phyloP scores from a whole-genome alignment of 2,329 filamentous ascomycete genomes.

The Colletotrichum lini region DNA sequence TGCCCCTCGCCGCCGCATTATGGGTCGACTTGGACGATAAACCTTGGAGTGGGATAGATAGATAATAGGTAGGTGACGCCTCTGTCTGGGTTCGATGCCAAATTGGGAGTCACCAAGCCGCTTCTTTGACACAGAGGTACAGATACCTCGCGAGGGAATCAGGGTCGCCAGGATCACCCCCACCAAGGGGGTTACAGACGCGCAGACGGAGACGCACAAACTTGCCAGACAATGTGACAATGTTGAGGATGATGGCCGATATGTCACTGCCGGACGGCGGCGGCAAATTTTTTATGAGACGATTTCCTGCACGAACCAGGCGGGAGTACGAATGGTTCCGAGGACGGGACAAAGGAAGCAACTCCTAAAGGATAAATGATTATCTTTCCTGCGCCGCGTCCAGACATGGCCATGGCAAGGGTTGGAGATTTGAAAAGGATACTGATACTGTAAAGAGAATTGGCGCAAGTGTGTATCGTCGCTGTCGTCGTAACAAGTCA shows the following conservation, averaged over 20 bases:
- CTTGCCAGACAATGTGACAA: constrained; percentile 20
- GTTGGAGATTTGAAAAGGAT: constrained; percentile 15
- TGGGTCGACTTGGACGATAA: constrained; percentile 32
- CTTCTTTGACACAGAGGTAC: constrained; percentile 23
- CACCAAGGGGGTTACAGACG: constrained; percentile 32
- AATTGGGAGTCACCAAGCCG: constrained; percentile 15
- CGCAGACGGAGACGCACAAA: constrained; percentile 34
- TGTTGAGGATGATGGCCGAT: constrained; percentile 13
- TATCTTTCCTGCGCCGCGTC: constrained; percentile 27
- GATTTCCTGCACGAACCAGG: constrained; percentile 25
- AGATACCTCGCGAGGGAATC: constrained; percentile 31
- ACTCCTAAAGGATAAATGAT: constrained; percentile 26
- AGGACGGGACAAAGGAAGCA: constrained; percentile 29
- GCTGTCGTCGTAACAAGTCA: constrained; percentile 19
- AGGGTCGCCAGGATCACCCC: constrained; percentile 20
- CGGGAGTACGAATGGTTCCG: constrained; percentile 5
- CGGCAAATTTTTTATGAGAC: constrained; percentile 22
- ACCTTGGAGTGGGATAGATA: constrained; percentile 13
- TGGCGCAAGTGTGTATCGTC: constrained; percentile 10
- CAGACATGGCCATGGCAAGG: constrained; percentile 36
- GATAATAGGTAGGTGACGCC: constrained; percentile 16
- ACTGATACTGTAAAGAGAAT: constrained; percentile 7
- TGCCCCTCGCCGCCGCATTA: constrained; percentile 38
- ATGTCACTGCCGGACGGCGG: constrained; percentile 20
- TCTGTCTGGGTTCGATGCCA: constrained; percentile 15